phyloP scores from a whole-genome alignment of 2,329 filamentous ascomycete genomes.

The Pestalotiopsis sp. region DNA sequence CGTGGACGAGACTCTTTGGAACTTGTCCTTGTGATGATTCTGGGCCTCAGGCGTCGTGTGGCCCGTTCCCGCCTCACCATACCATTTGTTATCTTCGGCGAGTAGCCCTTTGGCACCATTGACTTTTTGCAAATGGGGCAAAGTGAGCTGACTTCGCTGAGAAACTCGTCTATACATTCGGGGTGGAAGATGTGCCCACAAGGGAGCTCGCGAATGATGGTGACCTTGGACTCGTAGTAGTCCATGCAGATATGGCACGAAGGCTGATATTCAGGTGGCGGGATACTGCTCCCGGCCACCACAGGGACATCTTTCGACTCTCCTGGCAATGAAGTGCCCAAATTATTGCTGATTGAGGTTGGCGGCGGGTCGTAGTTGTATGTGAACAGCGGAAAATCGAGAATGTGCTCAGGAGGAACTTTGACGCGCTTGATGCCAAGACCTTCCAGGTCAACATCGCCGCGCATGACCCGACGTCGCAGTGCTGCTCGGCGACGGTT shows the following conservation, averaged over 20 bases:
- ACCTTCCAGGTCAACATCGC: slow-evolving; percentile 84
- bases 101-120: slow-evolving; percentile 71
- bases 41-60: slow-evolving; percentile 61
- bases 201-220: slow-evolving; percentile 80
- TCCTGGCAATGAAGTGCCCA: slow-evolving; percentile 29
- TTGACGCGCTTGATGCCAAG: slow-evolving; percentile 82
- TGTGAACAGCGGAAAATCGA: slow-evolving; percentile 76
- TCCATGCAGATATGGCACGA: slow-evolving; percentile 90
- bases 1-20: neutral
- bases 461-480: slow-evolving; percentile 69
- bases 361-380: slow-evolving; percentile 64
- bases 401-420: slow-evolving; percentile 72
- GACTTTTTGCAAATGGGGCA: slow-evolving; percentile 90
- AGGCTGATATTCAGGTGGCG: slow-evolving; percentile 68
- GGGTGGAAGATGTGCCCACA: slow-evolving; percentile 95
- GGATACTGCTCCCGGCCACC: slow-evolving; percentile 13
- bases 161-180: slow-evolving; percentile 85
- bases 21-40: slow-evolving; percentile 33
- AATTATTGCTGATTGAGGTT: slow-evolving; percentile 39
- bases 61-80: slow-evolving; percentile 85
- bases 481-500: slow-evolving; percentile 69
- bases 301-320: slow-evolving; percentile 25
- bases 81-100: slow-evolving; percentile 74
- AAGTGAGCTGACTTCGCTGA: slow-evolving; percentile 77
- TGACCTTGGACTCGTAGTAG: slow-evolving; percentile 70